Percentiles rank a stretch among this genome's conserved stretches.
phyloP scores from a whole-genome alignment of 2,329 filamentous ascomycete genomes.

The Venturia effusa region DNA sequence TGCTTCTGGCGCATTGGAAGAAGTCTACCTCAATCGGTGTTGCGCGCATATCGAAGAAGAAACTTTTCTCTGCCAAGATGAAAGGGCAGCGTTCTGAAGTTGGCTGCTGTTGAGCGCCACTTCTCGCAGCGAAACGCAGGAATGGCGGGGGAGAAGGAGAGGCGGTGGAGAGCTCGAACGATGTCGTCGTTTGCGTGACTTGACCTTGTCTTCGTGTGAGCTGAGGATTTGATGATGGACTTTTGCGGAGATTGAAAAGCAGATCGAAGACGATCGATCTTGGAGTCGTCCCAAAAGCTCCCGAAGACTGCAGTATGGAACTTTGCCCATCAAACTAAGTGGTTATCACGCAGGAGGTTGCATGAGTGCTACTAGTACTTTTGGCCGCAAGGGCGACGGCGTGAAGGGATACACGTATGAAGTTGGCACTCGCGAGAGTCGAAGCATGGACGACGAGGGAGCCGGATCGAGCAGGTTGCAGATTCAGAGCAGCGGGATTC shows the following conservation, averaged over 20 bases:
- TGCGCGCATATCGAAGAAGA: not conserved
- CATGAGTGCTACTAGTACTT: no score
- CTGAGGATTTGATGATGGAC: not conserved
- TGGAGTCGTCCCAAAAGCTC: not conserved
- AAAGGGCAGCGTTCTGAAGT: not conserved
- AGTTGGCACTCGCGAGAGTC: no score
- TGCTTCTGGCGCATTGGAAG: not conserved
- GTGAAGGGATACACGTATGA: no score
- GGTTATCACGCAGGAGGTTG: no score
- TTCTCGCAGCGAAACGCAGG: not conserved
- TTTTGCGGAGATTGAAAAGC: not conserved
- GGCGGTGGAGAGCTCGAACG: not conserved
- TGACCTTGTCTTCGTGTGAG: not conserved
- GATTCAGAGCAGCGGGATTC: no score
- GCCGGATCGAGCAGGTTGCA: not conserved
- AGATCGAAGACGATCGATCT: not conserved
- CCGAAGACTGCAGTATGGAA: no score
- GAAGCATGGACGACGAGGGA: not conserved
- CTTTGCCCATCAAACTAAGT: no score
- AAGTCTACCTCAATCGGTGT: not conserved
- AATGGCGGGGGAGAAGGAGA: no score
- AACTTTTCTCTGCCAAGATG: not conserved
- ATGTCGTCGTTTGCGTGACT: not conserved
- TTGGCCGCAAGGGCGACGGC: no score
- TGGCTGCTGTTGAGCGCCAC: not conserved